Percentiles rank a stretch among this genome's conserved stretches.
These are phyloP conservation scores for Achaetomiella virescens DNA, from an alignment of 495 filamentous ascomycete genomes.

Conservation along the genomic window DNA sequence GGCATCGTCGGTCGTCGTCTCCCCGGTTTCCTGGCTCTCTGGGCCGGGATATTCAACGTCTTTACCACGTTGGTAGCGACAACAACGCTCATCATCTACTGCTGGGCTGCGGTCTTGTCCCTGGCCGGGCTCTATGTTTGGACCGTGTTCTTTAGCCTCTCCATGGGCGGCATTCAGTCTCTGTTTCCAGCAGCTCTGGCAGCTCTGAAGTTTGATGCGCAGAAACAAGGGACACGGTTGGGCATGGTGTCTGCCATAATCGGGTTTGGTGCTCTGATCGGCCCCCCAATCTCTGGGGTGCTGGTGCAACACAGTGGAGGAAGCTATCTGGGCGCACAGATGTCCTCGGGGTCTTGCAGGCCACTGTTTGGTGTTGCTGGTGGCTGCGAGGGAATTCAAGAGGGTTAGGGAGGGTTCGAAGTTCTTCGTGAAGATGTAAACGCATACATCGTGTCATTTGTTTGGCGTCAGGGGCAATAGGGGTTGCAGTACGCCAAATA, in stretches of 20 bases:
- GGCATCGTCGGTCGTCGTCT: neutral
- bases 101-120: neutral
- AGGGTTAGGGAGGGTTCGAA: too few species aligned
- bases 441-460: too few species aligned
- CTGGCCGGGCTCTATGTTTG: neutral
- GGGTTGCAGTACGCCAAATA: neutral
- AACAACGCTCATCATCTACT: neutral
- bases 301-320: too few species aligned
- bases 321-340: too few species aligned
- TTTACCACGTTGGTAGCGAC: neutral
- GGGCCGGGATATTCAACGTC: neutral
- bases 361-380: too few species aligned
- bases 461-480: too few species aligned
- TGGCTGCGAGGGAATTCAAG: too few species aligned
- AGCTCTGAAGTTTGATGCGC: neutral
- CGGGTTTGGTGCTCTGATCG: too few species aligned
- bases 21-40: neutral
- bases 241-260: neutral
- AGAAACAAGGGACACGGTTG: neutral
- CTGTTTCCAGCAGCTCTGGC: neutral
- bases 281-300: too few species aligned
- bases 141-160: neutral
- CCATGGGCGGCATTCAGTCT: neutral
- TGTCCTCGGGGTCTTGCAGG: too few species aligned
- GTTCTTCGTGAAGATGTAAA: too few species aligned